phyloP scores from a whole-genome alignment of 2,329 filamentous ascomycete species.

The Pseudogymnoascus pannorum region DNA sequence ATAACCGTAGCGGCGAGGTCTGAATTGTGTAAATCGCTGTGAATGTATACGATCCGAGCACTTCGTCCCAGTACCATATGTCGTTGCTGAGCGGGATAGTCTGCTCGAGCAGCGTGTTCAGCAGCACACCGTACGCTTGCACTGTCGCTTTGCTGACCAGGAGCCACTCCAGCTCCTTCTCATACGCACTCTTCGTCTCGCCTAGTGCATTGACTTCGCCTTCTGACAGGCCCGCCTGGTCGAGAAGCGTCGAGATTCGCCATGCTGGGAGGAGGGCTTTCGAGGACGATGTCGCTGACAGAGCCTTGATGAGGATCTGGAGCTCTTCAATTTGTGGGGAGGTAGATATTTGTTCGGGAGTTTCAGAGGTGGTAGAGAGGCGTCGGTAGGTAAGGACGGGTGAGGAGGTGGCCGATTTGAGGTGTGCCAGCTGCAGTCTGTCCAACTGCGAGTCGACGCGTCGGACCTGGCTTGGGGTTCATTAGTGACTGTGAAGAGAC shows the following conservation, averaged over 20 bases:
- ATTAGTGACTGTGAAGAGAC: constrained; percentile 8
- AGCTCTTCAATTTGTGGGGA: constrained; percentile 53
- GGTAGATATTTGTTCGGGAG: constrained; percentile 27
- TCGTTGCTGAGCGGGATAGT: constrained; percentile 79
- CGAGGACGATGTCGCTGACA: constrained; percentile 63
- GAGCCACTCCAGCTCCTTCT: constrained; percentile 82
- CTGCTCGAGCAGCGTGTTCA: constrained; percentile 71
- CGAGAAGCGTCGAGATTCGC: constrained; percentile 55
- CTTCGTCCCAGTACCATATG: constrained; percentile 92
- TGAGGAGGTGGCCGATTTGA: constrained; percentile 24
- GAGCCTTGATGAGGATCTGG: constrained; percentile 58
- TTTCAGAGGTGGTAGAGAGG: constrained; percentile 26
- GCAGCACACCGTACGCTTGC: constrained; percentile 77
- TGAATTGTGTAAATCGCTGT: constrained; percentile 81
- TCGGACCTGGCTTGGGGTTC: constrained; percentile 42
- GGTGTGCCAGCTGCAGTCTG: constrained; percentile 47
- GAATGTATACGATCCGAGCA: constrained; percentile 69
- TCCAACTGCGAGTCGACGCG: constrained; percentile 59
- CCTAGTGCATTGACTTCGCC: constrained; percentile 30
- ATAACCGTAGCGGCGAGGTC: constrained; percentile 70
- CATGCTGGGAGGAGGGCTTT: constrained; percentile 52
- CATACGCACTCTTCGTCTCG: constrained; percentile 44
- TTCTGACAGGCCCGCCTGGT: constrained; percentile 51
- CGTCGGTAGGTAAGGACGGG: constrained; percentile 20
- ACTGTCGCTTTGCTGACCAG: constrained; percentile 84